phyloP scores from a whole-genome alignment of 495 filamentous ascomycete genomes.

The Annulohypoxylon moriforme region DNA sequence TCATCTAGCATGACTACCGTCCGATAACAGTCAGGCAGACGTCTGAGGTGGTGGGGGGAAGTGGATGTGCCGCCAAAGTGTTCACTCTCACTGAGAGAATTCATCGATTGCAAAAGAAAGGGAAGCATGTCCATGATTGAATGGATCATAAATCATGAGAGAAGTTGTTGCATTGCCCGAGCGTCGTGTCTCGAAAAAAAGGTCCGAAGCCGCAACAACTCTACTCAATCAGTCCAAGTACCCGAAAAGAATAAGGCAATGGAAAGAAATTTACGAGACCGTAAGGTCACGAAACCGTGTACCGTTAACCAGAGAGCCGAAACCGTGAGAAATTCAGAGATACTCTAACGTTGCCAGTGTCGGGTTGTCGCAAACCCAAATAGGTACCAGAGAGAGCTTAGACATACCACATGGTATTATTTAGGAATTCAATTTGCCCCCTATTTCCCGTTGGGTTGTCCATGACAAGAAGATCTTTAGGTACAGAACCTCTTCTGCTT shows the following conservation, averaged over 20 bases:
- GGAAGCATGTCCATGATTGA: background rate
- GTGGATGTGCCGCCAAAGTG: conserved; percentile 5
- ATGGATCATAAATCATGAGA: conserved; percentile 19
- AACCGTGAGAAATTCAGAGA: conserved; percentile 21
- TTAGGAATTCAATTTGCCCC: conserved; percentile 43
- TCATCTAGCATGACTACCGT: conserved; percentile 1
- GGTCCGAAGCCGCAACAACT: background rate
- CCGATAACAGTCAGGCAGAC: background rate
- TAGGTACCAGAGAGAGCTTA: conserved; percentile 14
- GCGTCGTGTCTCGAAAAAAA: background rate
- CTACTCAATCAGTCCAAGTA: conserved; percentile 1
- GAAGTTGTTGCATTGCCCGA: background rate
- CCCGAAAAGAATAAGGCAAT: conserved; percentile 5
- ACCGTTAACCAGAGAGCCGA: conserved; percentile 35
- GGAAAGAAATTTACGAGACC: background rate
- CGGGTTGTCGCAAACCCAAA: background rate
- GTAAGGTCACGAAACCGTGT: background rate
- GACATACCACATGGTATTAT: conserved; percentile 53
- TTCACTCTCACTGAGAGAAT: background rate
- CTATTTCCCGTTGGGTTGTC: background rate
- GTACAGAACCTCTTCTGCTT: too few relatives aligned
- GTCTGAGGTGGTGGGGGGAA: background rate
- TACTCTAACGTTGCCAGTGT: too few relatives aligned
- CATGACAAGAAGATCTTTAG: conserved; percentile 40
- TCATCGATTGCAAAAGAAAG: background rate